Base-by-base conservation (phyloP, 73 alveolate species). In the Paramecium octaurelia region DNA sequence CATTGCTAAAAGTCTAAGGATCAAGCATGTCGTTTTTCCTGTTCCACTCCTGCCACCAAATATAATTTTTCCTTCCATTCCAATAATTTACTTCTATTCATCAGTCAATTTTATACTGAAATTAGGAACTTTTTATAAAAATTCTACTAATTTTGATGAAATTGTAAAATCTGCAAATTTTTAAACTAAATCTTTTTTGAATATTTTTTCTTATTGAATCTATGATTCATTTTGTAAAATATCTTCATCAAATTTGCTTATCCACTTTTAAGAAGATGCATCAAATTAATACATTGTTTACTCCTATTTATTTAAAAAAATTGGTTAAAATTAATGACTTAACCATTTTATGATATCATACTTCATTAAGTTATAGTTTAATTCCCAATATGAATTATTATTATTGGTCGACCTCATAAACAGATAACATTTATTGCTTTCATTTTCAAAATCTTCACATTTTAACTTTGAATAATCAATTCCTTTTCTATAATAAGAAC, bases 31-130 rank as follows among this genome's bases (percentile, higher is more conserved):
- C 4, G 99, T 97, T 86, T 97, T 97, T 35, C 99, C 99, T 8
- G 99, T 97, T 8, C 99, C 99, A 31, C 98, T 95, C 60, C 99
- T 94, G 8, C 99, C 99, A 11, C 95, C 77, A 20, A 94, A 95
- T 1, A 97, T 91, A 0, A 93, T 87, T 58, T 96, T 97, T 2
- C 95, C 95, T 6, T 92, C 87, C 18, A 94, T 44, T 2, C 96
- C 95, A 16, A 96, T 88, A 87, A 95, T 73, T 43, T 92, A 77
- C 57, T 92, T 60, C 86, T 96, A 89, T 87, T 96, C 90, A 4
- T 92, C 92, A 31, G 96, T 93, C 69, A 93, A 84, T 42, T 92
- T 93, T 12, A 93, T 84, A 16, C 46, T 89, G 21, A 93, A 93
- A 42, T 93, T 93, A 5, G 96, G 96, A 18, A 93, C 59, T 24